Conservation (phyloP, 2,329 filamentous ascomycete genomes). For the Raffaelea albimanens region DNA sequence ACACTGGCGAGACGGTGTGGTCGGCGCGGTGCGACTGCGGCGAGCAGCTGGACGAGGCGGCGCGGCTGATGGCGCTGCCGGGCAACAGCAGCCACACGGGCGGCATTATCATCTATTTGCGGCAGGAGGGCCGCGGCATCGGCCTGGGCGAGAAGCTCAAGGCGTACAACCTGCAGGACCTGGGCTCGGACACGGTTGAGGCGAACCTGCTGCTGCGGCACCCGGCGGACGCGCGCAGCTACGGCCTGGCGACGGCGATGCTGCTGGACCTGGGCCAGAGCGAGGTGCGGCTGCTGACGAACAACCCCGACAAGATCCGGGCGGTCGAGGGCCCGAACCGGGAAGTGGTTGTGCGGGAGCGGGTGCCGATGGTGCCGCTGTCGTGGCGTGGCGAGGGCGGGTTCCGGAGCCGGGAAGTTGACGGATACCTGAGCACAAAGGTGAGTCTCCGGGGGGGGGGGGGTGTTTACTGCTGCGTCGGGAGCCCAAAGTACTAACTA, state of each 20-base stretch:
- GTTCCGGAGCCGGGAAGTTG: slow-evolving; percentile 78
- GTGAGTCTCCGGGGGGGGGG: too few species aligned
- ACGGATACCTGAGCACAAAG: slow-evolving; percentile 92
- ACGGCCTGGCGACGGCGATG: slow-evolving; percentile 94
- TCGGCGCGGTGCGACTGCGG: slow-evolving; percentile 96
- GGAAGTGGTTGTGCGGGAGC: slow-evolving; percentile 78
- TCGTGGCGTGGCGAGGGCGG: slow-evolving; percentile 84
- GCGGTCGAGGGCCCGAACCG: slow-evolving; percentile 87
- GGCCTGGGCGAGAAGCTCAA: slow-evolving; percentile 93
- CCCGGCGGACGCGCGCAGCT: slow-evolving; percentile 88
- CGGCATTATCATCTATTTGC: slow-evolving; percentile 89
- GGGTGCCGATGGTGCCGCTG: slow-evolving; percentile 90
- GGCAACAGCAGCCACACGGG: slow-evolving; percentile 42
- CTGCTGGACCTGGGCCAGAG: slow-evolving; percentile 72
- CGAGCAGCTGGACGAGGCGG: slow-evolving; percentile 94
- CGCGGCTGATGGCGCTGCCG: slow-evolving; percentile 77
- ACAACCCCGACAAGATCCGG: slow-evolving; percentile 94
- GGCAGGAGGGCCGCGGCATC: slow-evolving; percentile 93
- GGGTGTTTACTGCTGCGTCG: too few species aligned
- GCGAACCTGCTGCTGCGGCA: slow-evolving; percentile 86
- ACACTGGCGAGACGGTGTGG: slow-evolving; percentile 98
- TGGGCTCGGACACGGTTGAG: slow-evolving; percentile 96
- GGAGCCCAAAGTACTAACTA: too few species aligned
- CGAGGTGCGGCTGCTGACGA: slow-evolving; percentile 78
- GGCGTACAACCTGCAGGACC: slow-evolving; percentile 93